phyloP scores from a whole-genome alignment of 768 basidiomycete genomes.

The Pulveroboletus frians region DNA sequence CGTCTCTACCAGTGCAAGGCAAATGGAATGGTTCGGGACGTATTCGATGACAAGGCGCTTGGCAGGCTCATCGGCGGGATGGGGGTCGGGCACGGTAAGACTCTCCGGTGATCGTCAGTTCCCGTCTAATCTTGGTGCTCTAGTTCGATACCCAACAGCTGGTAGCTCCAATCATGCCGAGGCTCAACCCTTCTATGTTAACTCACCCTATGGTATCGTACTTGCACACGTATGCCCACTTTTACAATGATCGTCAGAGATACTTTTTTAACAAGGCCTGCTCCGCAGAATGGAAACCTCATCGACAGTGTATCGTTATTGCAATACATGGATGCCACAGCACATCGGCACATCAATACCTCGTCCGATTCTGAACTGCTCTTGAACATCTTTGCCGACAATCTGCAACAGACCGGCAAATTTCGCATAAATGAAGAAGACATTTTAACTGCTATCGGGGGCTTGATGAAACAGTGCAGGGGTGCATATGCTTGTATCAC shows the following conservation, averaged over 20 bases:
- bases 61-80: slow-evolving; percentile 82
- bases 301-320: slow-evolving; percentile 88
- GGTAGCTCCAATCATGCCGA: slow-evolving; percentile 96
- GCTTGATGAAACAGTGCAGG: slow-evolving; percentile 80
- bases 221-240: slow-evolving; percentile 80
- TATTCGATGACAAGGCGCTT: slow-evolving; percentile 80
- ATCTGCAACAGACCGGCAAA: slow-evolving; percentile 96
- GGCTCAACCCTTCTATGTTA: slow-evolving; percentile 99
- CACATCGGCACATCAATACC: slow-evolving; percentile 98
- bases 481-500: slow-evolving; percentile 97
- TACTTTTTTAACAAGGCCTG: not conserved
- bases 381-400: slow-evolving; percentile 96
- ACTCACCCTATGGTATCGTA: slow-evolving; percentile 99
- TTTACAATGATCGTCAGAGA: not conserved
- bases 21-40: slow-evolving; percentile 98
- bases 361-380: slow-evolving; percentile 96
- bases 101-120: not conserved
- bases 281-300: slow-evolving; percentile 87
- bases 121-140: slow-evolving; percentile 8
- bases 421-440: slow-evolving; percentile 99
- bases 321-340: slow-evolving; percentile 91
- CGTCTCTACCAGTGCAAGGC: slow-evolving; percentile 98
- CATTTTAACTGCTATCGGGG: slow-evolving; percentile 90
- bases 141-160: slow-evolving; percentile 97
- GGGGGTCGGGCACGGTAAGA: slow-evolving; percentile 94